Conservation (phyloP, 306 rosid species). For the Mucuna pruriens region DNA sequence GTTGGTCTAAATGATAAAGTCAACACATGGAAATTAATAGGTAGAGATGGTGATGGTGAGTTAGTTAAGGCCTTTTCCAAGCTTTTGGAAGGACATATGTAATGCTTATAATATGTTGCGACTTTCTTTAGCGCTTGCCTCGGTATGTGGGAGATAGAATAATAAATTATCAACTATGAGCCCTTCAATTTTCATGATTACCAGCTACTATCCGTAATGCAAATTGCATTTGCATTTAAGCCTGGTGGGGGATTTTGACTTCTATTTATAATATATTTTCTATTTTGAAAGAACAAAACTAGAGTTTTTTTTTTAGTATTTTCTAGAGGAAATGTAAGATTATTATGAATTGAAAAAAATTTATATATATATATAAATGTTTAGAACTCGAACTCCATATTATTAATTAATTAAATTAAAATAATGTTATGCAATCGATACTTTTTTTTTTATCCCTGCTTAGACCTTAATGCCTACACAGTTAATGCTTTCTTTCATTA, state of each 20-base stretch:
- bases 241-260: constrained; percentile 35
- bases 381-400: no score
- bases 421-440: no score
- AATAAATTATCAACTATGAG: constrained; percentile 15
- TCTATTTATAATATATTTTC: background rate
- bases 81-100: constrained; percentile 34
- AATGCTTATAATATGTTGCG: background rate
- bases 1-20: constrained; percentile 44
- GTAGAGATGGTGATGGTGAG: constrained; percentile 16
- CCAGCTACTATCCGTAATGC: constrained; percentile 12
- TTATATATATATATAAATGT: no score
- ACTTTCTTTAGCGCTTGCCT: background rate
- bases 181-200: background rate
- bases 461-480: background rate
- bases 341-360: no score
- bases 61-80: constrained; percentile 41
- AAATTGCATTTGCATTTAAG: constrained; percentile 31
- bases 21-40: constrained; percentile 59
- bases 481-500: background rate
- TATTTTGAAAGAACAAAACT: background rate
- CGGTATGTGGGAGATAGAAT: background rate
- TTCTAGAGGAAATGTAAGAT: no score
- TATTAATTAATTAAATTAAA: no score
- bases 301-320: no score
- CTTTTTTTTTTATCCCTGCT: no score